Conservation (phyloP, 2,329 filamentous ascomycete species). For the Zarea fungicola region DNA sequence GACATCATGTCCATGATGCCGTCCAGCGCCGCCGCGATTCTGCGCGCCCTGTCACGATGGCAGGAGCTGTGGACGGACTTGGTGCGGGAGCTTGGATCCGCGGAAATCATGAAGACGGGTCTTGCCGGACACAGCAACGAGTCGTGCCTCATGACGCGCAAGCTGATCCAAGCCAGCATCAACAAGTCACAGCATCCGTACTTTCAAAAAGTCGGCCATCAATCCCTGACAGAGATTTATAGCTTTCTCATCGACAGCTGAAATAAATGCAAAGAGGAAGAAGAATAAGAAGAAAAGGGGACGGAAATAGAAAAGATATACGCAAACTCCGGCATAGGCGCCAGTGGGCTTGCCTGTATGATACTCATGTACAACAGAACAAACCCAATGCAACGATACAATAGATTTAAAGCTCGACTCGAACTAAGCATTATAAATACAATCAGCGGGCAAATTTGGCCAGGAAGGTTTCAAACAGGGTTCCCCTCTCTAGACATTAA, state of each 20-base stretch:
- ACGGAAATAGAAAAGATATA: no score
- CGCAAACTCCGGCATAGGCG: no score
- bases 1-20: conserved; percentile 16
- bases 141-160: neutral
- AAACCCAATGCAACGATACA: no score
- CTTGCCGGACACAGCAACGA: conserved; percentile 7
- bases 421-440: no score
- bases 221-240: conserved; percentile 8
- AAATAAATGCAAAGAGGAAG: neutral
- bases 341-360: no score
- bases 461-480: no score
- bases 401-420: no score
- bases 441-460: no score
- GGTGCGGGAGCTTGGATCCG: neutral
- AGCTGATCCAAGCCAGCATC: conserved; percentile 3
- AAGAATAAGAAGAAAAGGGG: no score
- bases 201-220: conserved; percentile 11
- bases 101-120: neutral
- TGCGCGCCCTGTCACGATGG: conserved; percentile 19
- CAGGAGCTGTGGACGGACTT: conserved; percentile 18
- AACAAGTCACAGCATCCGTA: conserved; percentile 4
- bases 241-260: conserved; percentile 1
- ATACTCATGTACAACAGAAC: no score
- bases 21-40: conserved; percentile 5
- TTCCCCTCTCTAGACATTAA: no score